Base-by-base conservation (phyloP, 371 early-diverging fungal species). In the Mucor plumbeus region DNA sequence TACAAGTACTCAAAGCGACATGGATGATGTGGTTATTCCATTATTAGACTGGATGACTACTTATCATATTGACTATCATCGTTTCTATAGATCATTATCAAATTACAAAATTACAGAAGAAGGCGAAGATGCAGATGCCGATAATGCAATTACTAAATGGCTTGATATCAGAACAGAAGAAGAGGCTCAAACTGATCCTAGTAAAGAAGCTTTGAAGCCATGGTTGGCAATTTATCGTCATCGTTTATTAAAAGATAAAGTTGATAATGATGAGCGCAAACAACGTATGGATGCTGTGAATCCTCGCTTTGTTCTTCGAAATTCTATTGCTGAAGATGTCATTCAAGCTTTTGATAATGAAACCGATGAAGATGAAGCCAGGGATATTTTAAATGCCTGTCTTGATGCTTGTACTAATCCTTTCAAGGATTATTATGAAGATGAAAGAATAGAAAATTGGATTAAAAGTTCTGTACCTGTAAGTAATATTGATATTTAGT, bases 261-360 rank as follows among this genome's bases (percentile, higher is more conserved):
- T 44, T 3, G 48, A 33, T 14, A 60, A 74, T 14, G 65, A 68
- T 13, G 70, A 77, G 4, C 79, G 87, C 13, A 78, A 74, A n/a
- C 56, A 61, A 14, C 65, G 71, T 10, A 91, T 92, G 91, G 75
- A 87, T 62, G 65, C 67, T 15, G 78, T 81, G 39, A 93, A 93
- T 67, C 93, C 92, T 9, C 82, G 85, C 7, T 91, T 89, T 73
- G 82, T 92, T 5, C 73, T 93, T 59, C 83, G 91, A 34, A 92
- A 93, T 67, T 92, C 91, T 86, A 87, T 92, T 33, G 87, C 89
- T 0, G 87, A 92, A 62, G 83, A 83, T 58, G 87, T 90, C 4
- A 88, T 91, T 36, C 77, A 69, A 69, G 76, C 81, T 33, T 72
- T 83, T 68, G 73, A 88, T 57, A 63, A 72, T n/a, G 59, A 73